Evolutionary conservation across 805 yeast genomes (phyloP), one percentile per base, ranked within the genome.

Genomic region (Saturnispora zaruensis): DNA sequence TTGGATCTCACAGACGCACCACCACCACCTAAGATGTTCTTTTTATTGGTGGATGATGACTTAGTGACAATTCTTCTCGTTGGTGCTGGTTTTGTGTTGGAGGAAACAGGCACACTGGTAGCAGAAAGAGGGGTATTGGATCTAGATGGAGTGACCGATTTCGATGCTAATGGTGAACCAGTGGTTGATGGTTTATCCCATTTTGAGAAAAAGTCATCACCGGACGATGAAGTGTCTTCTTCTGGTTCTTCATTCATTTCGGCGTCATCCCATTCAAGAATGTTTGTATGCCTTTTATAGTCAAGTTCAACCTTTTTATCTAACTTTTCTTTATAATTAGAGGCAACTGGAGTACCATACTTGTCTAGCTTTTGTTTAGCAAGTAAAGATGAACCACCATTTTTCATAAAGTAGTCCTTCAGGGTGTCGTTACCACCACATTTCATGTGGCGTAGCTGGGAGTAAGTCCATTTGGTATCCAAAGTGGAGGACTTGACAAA

Each of bases 401-500:
- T 82, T 67, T 87, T 87, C 59, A 77, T 66, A 66, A 85, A 86
- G 62, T 77, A 93, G 51, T 87, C 96, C 55, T 82, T 82, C 44
- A 96, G 95, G 46, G 75, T 76, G 60, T 83, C 82, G 66, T 93
- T 93, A 25, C 98, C 99, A 56, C 98, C 98, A 53, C 86, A 81
- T 65, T 90, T 88, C 79, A 93, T 88, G 65, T 87, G 79, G 60
- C 99, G 80, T 63, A 93, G 74, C 67, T 93, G 96, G 61, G 79
- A 81, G 60, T 89, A 77, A 40, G 90, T 82, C 99, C 99, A 93
- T 66, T 88, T 86, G 8, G 62, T 57, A 68, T 93, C 99, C 71
- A 93, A 75, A 57, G 83, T 86, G 26, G 93, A 79, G 26, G 96
- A 87, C 65, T 89, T 87, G 52, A 93, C 98, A 72, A 93, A 93